A percentile compares a stretch with the other conserved stretches of the same genome.
Evolutionary conservation across 2,329 filamentous ascomycete species (phyloP).

Genomic region (Colletotrichum graminicola): DNA sequence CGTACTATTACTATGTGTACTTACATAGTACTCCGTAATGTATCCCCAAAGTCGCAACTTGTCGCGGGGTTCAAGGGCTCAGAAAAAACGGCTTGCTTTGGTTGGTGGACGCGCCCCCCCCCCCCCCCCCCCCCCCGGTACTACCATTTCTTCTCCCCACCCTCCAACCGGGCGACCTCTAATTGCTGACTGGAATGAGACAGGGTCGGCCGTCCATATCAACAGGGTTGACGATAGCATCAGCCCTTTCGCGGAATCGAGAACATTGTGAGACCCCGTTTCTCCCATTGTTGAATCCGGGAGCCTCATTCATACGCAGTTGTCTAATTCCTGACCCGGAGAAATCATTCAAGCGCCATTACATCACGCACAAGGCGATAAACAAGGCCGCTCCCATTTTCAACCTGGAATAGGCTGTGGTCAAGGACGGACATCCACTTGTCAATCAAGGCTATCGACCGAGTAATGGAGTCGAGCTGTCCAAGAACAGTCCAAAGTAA

Average conservation of each 20-base stretch:
- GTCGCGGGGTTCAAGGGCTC: slow-evolving; percentile 37
- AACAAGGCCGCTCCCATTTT: background rate
- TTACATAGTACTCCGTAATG: too few relatives aligned
- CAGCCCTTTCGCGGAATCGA: slow-evolving; percentile 28
- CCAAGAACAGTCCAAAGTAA: slow-evolving; percentile 40
- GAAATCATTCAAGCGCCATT: slow-evolving; percentile 35
- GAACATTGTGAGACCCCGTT: slow-evolving; percentile 24
- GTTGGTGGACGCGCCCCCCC: background rate
- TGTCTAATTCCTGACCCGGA: slow-evolving; percentile 10
- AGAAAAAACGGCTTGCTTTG: slow-evolving; percentile 7
- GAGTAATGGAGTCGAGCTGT: slow-evolving; percentile 23
- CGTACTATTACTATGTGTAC: too few relatives aligned
- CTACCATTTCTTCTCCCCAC: slow-evolving; percentile 21
- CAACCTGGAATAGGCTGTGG: background rate
- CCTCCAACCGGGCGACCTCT: slow-evolving; percentile 37
- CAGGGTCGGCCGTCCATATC: slow-evolving; percentile 32
- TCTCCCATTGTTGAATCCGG: slow-evolving; percentile 18
- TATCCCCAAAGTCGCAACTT: slow-evolving; percentile 11
- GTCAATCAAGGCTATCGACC: slow-evolving; percentile 23
- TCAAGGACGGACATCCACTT: slow-evolving; percentile 15
- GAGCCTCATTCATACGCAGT: slow-evolving; percentile 16
- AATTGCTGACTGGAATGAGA: slow-evolving; percentile 29
- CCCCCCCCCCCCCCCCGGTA: too few relatives aligned
- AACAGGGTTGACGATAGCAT: slow-evolving; percentile 40
- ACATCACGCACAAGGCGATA: slow-evolving; percentile 13